Evolutionary conservation across 1,139 yeast genomes (phyloP), one percentile per base, ranked within the genome.

Genomic region (Magnusiomyces fungicola): DNA sequence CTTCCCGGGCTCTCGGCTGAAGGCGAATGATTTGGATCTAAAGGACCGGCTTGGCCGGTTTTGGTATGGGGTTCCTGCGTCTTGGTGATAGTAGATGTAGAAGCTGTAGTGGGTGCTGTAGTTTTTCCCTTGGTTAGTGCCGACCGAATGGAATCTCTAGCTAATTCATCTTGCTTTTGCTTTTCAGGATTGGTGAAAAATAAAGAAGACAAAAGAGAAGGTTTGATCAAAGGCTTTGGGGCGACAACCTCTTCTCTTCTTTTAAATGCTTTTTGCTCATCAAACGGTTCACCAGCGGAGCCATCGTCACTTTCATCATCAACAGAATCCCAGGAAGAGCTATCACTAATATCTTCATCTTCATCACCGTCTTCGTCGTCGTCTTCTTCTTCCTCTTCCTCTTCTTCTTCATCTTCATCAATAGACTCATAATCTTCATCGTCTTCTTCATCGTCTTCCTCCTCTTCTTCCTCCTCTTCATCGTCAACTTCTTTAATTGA

Each of bases 141-240:
- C n/a, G n/a, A n/a, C n/a, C 44, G 27, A 16, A 41, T 41, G 5
- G 34, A 4, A 18, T 41, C 44, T 18, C 44, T 34, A 23, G 22
- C n/a, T 9, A 29, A 16, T 25, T 51, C 51, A 9, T 51, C 53
- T 23, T 49, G 50, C 44, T 48, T 51, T 3, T 48, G 39, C 27
- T 40, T 46, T 47, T 56, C 56, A 40, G 59, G 62, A 44, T 60
- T 58, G 56, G 75, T 79, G 40, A 82, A 66, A 59, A 86, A 84
- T 50, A 87, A 64, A 0, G 94, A 90, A 14, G 92, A 83, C 29
- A 87, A 69, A 43, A 86, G 68, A 9, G 95, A 84, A 49, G 86
- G 76, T 50, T 76, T 74, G 18, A 75, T 61, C 24, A 61, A 60
- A 1, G 76, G 76, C 16, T 46, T 48, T 2, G 37, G 63, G 55